Base-by-base conservation (phyloP, 108 stramenopile genomes). In the Aurantiochytrium sp. region DNA sequence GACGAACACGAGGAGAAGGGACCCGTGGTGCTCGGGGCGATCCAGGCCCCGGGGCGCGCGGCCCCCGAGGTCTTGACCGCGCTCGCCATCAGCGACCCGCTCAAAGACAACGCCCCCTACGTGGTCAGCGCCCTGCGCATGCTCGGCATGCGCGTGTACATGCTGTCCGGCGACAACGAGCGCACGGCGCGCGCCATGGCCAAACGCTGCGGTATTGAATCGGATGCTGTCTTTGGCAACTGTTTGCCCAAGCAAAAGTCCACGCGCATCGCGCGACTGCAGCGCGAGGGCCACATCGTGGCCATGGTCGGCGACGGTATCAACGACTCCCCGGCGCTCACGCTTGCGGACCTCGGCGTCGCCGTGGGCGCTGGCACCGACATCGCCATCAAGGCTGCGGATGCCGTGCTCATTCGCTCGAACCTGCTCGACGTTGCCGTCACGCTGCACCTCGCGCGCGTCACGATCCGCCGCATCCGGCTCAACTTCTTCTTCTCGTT, bases 221-320 rank as follows among this genome's bases (percentile, higher is more conserved):
- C 88, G 15, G 52, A 91, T 10, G 87, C 92, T 30, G 95, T 99
- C 15, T 89, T 97, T 55, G 94, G 97, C 15, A 97, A 97, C 68
- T 95, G 94, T 4, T 91, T 98, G 22, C 98, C 98, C 1, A 91
- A 89, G 6, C 92, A 91, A 21, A 99, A 99, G 88, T 90, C 94
- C 17, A 91, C 92, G 4, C 91, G 89, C 37, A 93, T 98, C 15
- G 90, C 92, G 73, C 68, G 55, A 8, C 92, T 98, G 2, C 96
- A 96, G 87, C 30, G 54, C 12, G 73, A 93, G 55, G 95, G 95
- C 27, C 89, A 92, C 36, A 85, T 88, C 50, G 97, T 98, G 22
- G 96, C 95, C 6, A 94, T 98, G 90, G 97, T 99, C 0, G 99
- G 98, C n/a, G 99, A 99, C 88, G 99, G 99, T 2, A 95, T 99